Conservation (phyloP, 31 red algal species). For the Asparagopsis taxiformis region DNA sequence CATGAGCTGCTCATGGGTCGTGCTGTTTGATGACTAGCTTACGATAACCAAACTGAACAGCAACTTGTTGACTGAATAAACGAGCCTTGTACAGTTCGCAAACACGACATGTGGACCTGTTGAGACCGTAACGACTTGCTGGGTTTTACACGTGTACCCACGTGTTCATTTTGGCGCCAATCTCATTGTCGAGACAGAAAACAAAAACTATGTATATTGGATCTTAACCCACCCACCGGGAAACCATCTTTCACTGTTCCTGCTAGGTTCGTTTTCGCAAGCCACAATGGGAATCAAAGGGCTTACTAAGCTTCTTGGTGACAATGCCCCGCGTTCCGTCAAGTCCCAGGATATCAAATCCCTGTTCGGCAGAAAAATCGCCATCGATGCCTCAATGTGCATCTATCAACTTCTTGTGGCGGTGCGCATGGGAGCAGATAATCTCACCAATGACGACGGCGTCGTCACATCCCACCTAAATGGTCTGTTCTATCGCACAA, state of each 20-base stretch:
- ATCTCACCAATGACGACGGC: slow-evolving; percentile 87
- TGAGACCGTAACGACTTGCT: no score
- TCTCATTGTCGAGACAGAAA: no score
- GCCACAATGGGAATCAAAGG: slow-evolving; percentile 89
- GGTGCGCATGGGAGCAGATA: slow-evolving; percentile 80
- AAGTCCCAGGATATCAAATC: slow-evolving; percentile 76
- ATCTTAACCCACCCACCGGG: no score
- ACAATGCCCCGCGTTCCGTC: slow-evolving; percentile 69
- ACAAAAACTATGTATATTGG: no score
- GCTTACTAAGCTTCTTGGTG: slow-evolving; percentile 87
- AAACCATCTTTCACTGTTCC: not conserved
- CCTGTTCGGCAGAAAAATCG: slow-evolving; percentile 86
- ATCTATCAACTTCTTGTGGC: slow-evolving; percentile 97
- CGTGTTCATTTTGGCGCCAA: no score
- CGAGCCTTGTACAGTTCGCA: no score
- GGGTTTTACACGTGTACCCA: no score
- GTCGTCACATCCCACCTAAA: slow-evolving; percentile 90
- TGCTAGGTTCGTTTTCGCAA: not conserved
- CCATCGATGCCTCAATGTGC: slow-evolving; percentile 94
- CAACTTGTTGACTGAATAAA: no score
- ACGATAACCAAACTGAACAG: no score
- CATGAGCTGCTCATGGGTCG: slow-evolving; percentile 82
- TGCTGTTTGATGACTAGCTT: no score
- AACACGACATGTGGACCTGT: no score
- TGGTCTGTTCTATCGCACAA: slow-evolving; percentile 96